Base-by-base conservation (phyloP, 306 rosid genomes). In the Trifolium pratense region DNA sequence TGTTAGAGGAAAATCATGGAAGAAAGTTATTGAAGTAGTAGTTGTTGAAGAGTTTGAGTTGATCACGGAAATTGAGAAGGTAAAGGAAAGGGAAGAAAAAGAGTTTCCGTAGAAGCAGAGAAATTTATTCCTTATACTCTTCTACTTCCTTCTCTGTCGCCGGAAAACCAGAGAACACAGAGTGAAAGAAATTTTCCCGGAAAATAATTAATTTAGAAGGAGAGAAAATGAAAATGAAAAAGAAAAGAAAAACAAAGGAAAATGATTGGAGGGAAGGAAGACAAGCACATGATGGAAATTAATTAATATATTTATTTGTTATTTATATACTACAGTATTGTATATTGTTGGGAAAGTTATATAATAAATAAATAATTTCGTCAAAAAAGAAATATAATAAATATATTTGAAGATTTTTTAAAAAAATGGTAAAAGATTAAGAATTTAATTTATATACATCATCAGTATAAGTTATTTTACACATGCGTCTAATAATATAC, bases 81-180 rank as follows among this genome's bases (percentile, higher is more conserved):
- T 13, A 43, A 43, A 45, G 59, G 58, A 59, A 79, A 80, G 60
- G 42, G 31, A 59, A 46, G 70, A 73, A 23, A 48, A 79, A 80
- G 53, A 68, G 83, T 13, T 92, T 88, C 76, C 96, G 98, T 92
- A 86, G 92, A 92, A 87, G 97, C 88, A 78, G 97, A 92, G 96
- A 85, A 84, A 83, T 83, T 66, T 69, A 49, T 89, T 92, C 80
- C 95, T 87, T 90, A 66, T 80, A 90, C 96, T 89, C 96, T 79
- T 92, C 92, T 77, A 87, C 91, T 89, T 90, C 97, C 95, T 84
- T 70, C 81, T 64, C 83, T 64, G 58, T 75, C 97, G 91, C 98
- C 96, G 89, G 82, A 72, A 92, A 92, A 88, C 82, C 80, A 83
- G 89, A 87, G 89, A 84, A 60, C 32, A 55, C 56, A 68, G 63